phyloP scores from a whole-genome alignment of 345 rosid genomes.

The Hibiscus trionum region DNA sequence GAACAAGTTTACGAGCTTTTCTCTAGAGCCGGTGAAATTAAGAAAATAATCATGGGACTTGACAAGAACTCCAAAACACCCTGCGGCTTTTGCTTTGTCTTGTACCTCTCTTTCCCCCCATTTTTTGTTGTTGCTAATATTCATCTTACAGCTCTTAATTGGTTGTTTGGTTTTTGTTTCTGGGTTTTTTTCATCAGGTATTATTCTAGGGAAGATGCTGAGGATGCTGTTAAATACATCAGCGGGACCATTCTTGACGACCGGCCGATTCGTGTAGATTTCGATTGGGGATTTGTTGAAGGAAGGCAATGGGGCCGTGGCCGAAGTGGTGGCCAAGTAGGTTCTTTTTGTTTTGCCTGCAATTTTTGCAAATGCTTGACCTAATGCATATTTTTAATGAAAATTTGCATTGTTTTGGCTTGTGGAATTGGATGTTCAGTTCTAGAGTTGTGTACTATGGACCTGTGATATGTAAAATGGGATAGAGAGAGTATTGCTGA shows the following conservation, averaged over 20 bases:
- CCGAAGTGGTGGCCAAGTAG: conserved; percentile 95
- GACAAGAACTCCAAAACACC: conserved; percentile 96
- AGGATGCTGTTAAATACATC: conserved; percentile 87
- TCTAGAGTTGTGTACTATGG: background rate
- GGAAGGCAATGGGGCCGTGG: conserved; percentile 99
- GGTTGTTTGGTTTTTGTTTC: background rate
- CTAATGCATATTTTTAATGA: background rate
- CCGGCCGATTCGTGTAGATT: conserved; percentile 94
- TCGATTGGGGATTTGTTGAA: conserved; percentile 98
- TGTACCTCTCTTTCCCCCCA: conserved; percentile 29
- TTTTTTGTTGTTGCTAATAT: background rate
- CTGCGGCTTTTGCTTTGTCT: conserved; percentile 91
- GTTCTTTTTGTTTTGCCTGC: background rate
- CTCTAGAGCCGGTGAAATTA: conserved; percentile 85
- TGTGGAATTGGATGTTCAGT: background rate
- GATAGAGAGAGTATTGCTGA: background rate
- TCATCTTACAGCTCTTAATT: background rate
- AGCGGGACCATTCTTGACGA: conserved; percentile 98
- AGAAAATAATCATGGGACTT: conserved; percentile 95
- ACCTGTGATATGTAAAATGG: background rate
- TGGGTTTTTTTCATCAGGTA: conserved; percentile 30
- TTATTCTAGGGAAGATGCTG: conserved; percentile 94
- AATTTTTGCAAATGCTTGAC: background rate
- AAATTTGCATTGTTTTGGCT: background rate
- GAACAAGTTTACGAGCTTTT: conserved; percentile 98